Conservation (phyloP, 2,329 filamentous ascomycete genomes). For the Calonectria pteridis region DNA sequence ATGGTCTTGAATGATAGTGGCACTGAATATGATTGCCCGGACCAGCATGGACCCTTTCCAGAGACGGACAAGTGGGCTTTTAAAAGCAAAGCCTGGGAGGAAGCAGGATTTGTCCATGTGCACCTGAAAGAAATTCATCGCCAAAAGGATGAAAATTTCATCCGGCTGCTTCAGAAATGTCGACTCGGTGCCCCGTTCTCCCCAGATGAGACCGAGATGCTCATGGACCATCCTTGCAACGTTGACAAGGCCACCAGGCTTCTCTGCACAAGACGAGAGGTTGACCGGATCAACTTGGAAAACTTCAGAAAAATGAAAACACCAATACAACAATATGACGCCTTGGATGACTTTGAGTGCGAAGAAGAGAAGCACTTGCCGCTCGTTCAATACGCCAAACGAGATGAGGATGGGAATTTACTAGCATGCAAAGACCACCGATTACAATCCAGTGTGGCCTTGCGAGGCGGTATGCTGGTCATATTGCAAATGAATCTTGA, state of each 20-base stretch:
- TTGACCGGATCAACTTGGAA: constrained; percentile 15
- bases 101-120: constrained; percentile 66
- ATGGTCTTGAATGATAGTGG: not conserved
- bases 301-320: constrained; percentile 29
- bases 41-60: constrained; percentile 51
- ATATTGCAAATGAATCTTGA: constrained; percentile 43
- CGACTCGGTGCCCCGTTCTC: constrained; percentile 59
- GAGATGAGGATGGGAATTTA: constrained; percentile 25
- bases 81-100: constrained; percentile 64
- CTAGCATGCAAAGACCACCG: constrained; percentile 27
- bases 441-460: constrained; percentile 22
- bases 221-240: constrained; percentile 60
- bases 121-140: constrained; percentile 68
- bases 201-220: constrained; percentile 51
- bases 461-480: constrained; percentile 37
- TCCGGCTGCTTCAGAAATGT: constrained; percentile 67
- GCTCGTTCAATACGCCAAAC: not conserved
- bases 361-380: not conserved
- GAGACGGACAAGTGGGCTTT: constrained; percentile 73
- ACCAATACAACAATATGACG: constrained; percentile 9
- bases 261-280: constrained; percentile 27
- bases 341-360: constrained; percentile 29
- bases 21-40: constrained; percentile 45
- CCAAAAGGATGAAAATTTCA: constrained; percentile 66
- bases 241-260: constrained; percentile 44